A percentile compares a stretch with the other conserved stretches of the same genome.
phyloP scores from a whole-genome alignment of 345 rosid species.

The Trapa bicornis region DNA sequence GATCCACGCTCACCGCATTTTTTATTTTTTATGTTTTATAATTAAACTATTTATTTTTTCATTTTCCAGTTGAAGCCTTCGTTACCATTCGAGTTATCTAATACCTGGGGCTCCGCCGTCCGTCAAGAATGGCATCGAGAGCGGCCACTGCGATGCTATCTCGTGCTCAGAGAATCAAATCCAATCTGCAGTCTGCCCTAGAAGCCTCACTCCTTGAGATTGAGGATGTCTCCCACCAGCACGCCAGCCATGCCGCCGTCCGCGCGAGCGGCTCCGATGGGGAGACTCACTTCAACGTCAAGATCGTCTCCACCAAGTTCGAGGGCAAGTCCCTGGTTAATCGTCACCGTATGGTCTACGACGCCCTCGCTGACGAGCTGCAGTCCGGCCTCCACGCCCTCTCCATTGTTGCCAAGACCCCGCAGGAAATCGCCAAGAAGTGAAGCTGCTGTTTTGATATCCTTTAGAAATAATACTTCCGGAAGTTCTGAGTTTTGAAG shows the following conservation, averaged over 20 bases:
- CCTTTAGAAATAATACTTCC: background rate
- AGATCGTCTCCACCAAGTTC: slow-evolving; percentile 38
- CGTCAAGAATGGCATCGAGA: slow-evolving; percentile 19
- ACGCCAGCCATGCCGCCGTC: slow-evolving; percentile 56
- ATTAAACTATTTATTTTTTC: background rate
- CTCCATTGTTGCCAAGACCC: slow-evolving; percentile 51
- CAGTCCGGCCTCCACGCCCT: slow-evolving; percentile 45
- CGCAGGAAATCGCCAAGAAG: slow-evolving; percentile 21
- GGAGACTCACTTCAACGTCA: slow-evolving; percentile 50
- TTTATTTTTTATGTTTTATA: background rate
- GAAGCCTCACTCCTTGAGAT: slow-evolving; percentile 34
- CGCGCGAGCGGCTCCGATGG: slow-evolving; percentile 21
- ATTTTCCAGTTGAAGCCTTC: too few species aligned
- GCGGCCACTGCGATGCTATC: slow-evolving; percentile 20
- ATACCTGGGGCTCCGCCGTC: background rate
- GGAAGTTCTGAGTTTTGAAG: background rate
- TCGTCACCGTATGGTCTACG: slow-evolving; percentile 52
- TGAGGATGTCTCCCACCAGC: slow-evolving; percentile 65
- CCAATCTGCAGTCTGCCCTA: slow-evolving; percentile 26
- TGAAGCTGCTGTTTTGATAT: slow-evolving; percentile 5
- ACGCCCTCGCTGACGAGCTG: slow-evolving; percentile 36
- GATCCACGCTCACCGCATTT: slow-evolving; percentile 85
- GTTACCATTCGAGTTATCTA: too few species aligned
- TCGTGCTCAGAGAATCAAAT: slow-evolving; percentile 30
- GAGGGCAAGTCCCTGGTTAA: slow-evolving; percentile 32